Conservation (phyloP, 1,284 basidiomycete species). For the Puccinia brachypodii region DNA sequence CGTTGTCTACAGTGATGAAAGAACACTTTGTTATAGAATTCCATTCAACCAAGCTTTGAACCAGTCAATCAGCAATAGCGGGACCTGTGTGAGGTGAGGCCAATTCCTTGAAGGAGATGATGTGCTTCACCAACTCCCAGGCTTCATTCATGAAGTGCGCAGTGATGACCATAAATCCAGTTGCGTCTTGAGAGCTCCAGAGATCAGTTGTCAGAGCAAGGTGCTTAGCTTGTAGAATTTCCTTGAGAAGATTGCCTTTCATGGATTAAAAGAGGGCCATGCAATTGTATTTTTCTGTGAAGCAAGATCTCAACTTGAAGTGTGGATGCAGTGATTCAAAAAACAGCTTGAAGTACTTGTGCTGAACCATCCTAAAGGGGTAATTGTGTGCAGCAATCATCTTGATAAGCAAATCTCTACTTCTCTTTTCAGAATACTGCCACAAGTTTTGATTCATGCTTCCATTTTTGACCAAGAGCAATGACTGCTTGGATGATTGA, state of each 20-base stretch:
- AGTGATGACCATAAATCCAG: background rate
- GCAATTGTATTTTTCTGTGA: background rate
- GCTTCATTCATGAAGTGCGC: background rate
- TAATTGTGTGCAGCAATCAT: background rate
- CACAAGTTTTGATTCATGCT: too few relatives aligned
- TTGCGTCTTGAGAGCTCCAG: background rate
- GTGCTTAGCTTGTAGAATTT: background rate
- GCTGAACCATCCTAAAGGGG: background rate
- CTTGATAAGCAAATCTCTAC: background rate
- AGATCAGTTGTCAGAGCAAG: background rate
- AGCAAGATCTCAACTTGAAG: background rate
- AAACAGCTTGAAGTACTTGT: background rate
- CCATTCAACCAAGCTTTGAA: background rate
- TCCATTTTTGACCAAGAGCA: too few relatives aligned
- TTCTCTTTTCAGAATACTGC: too few relatives aligned
- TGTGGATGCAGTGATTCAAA: background rate
- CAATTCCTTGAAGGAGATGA: background rate
- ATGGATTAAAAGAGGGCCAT: background rate
- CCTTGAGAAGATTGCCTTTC: background rate
- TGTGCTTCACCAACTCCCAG: background rate
- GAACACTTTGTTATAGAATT: background rate
- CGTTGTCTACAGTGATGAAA: constrained; percentile 7
- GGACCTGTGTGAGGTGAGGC: constrained; percentile 1
- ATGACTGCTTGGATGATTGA: too few relatives aligned
- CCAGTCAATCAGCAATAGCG: background rate